Evolutionary conservation across 768 basidiomycete species (phyloP).

Genomic region (Hypsizygus marmoreus): DNA sequence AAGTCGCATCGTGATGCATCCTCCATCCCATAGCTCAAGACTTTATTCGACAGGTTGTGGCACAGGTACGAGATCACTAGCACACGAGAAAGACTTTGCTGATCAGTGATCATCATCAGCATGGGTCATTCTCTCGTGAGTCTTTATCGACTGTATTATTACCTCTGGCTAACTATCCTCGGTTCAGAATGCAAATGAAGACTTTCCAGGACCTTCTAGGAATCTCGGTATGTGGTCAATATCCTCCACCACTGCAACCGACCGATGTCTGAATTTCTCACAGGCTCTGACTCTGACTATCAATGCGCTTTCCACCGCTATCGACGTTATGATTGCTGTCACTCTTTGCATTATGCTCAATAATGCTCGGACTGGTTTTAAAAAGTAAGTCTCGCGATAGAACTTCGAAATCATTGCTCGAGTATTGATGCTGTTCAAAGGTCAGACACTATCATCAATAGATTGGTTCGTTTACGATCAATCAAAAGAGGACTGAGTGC

Average conservation of each 20-base stretch:
- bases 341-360: constrained; percentile 49
- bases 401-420: too few species aligned
- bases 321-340: constrained; percentile 49
- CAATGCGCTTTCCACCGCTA: constrained; percentile 48
- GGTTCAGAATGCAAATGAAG: constrained; percentile 31
- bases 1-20: too few species aligned
- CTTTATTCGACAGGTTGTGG: too few species aligned
- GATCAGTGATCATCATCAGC: constrained; percentile 21
- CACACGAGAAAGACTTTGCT: neutral
- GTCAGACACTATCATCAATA: constrained; percentile 23
- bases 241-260: constrained; percentile 1
- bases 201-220: constrained; percentile 37
- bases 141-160: neutral
- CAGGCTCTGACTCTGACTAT: constrained; percentile 49
- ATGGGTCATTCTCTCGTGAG: constrained; percentile 44
- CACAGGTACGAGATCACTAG: constrained; percentile 25
- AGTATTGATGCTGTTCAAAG: constrained; percentile 7
- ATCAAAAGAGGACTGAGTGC: neutral
- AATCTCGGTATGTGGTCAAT: constrained; percentile 31
- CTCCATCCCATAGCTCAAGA: too few species aligned
- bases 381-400: constrained; percentile 30
- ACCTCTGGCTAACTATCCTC: neutral
- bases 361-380: constrained; percentile 51
- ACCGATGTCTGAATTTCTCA: neutral
- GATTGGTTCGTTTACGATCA: constrained; percentile 12